A percentile compares a stretch with the other conserved stretches of the same genome.
phyloP scores from a whole-genome alignment of 805 yeast species.

The Yarrowia keelungensis region DNA sequence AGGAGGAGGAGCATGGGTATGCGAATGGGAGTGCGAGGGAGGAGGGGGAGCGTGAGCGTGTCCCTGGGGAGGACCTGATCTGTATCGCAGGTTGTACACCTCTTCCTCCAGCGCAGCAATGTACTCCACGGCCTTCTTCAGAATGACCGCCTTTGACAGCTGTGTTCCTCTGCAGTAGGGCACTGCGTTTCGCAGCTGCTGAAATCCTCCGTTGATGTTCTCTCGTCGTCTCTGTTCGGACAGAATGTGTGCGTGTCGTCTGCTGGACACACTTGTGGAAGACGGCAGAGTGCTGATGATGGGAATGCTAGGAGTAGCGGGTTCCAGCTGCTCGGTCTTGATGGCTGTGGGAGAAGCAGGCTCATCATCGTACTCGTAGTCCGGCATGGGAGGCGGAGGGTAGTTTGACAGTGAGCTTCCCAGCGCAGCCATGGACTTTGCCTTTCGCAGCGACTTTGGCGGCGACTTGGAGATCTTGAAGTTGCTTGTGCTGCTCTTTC shows the following conservation, averaged over 20 bases:
- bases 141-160: conserved; percentile 57
- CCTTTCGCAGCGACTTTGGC: conserved; percentile 36
- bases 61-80: conserved; percentile 28
- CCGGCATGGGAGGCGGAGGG: conserved; percentile 30
- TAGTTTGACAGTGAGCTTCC: conserved; percentile 5
- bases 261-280: conserved; percentile 43
- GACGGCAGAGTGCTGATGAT: conserved; percentile 44
- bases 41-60: background rate
- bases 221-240: conserved; percentile 58
- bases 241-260: conserved; percentile 54
- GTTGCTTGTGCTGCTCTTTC: conserved; percentile 11
- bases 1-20: background rate
- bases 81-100: conserved; percentile 40
- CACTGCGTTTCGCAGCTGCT: conserved; percentile 51
- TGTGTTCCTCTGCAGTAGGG: conserved; percentile 54
- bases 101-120: conserved; percentile 52
- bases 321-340: conserved; percentile 36
- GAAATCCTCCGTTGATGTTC: conserved; percentile 57
- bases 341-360: conserved; percentile 24
- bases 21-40: background rate
- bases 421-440: conserved; percentile 30
- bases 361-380: conserved; percentile 20
- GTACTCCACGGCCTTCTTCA: conserved; percentile 55
- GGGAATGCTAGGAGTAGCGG: conserved; percentile 40
- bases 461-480: conserved; percentile 33